These are phyloP conservation scores for Rhizomucor pusillus DNA, from an alignment of 371 early-diverging fungal species.

Conservation along the genomic window DNA sequence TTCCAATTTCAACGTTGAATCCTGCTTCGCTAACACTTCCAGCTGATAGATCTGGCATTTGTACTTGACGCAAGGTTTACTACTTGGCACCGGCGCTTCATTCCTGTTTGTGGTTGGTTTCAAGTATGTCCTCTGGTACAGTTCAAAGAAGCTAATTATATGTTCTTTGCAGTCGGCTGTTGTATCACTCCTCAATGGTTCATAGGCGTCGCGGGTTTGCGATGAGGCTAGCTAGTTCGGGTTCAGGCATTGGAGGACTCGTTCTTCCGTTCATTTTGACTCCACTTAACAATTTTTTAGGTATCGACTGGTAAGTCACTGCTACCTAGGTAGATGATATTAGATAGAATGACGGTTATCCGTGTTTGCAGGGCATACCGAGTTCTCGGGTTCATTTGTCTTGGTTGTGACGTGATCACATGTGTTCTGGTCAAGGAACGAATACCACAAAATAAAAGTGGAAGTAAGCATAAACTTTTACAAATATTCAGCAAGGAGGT, in stretches of 20 bases:
- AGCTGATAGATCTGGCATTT: constrained; percentile 54
- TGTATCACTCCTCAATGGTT: constrained; percentile 79
- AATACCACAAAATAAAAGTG: constrained; percentile 22
- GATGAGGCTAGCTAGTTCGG: constrained; percentile 74
- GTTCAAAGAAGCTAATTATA: too few species aligned
- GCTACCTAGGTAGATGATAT: not conserved
- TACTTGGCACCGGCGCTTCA: constrained; percentile 66
- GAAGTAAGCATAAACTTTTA: constrained; percentile 7
- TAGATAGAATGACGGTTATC: too few species aligned
- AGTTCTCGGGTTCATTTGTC: constrained; percentile 51
- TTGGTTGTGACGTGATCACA: constrained; percentile 33
- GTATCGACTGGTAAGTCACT: constrained; percentile 45
- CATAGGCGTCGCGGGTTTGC: constrained; percentile 66
- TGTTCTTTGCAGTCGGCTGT: constrained; percentile 20
- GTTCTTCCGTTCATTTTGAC: constrained; percentile 67
- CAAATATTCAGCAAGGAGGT: constrained; percentile 46
- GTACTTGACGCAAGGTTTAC: constrained; percentile 66
- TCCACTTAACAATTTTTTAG: constrained; percentile 52
- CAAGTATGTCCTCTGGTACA: too few species aligned
- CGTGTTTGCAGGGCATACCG: constrained; percentile 46
- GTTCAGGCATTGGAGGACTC: constrained; percentile 79
- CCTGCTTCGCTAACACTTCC: not conserved
- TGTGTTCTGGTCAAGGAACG: constrained; percentile 37
- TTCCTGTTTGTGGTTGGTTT: constrained; percentile 30
- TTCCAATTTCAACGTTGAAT: not conserved